Conservation (phyloP, 1,284 basidiomycete genomes). For the Rhodofomes roseus region DNA sequence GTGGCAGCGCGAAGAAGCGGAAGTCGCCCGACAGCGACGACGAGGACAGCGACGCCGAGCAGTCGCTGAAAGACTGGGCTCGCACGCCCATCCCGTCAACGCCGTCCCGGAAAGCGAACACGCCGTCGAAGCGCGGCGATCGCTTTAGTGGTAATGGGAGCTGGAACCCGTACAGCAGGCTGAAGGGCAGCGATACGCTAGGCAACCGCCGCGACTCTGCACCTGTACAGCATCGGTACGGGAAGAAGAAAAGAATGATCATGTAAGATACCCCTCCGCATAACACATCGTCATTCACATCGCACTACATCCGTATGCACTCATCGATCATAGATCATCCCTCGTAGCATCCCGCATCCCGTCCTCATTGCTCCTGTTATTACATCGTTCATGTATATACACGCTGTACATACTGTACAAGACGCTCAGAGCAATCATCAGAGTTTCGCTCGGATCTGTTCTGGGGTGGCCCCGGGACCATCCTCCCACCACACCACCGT, state of each 20-base stretch:
- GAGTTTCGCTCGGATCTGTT: conserved; percentile 36
- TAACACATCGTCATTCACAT: background rate
- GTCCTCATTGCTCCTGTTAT: background rate
- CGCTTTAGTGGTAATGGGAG: background rate
- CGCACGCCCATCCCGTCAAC: conserved; percentile 22
- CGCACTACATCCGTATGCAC: background rate
- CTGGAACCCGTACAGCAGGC: conserved; percentile 32
- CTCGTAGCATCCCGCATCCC: background rate
- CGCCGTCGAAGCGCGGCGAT: background rate
- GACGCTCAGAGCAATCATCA: conserved; percentile 18
- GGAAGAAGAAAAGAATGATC: conserved; percentile 20
- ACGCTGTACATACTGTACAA: conserved; percentile 25
- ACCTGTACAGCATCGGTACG: conserved; percentile 22
- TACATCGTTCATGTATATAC: conserved; percentile 9
- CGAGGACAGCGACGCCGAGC: conserved; percentile 26
- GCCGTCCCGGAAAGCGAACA: conserved; percentile 12
- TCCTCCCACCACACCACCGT: conserved; percentile 85
- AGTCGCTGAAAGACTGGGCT: conserved; percentile 23
- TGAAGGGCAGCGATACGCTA: conserved; percentile 34
- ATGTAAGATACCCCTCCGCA: conserved; percentile 11
- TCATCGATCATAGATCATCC: no score
- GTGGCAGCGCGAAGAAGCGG: conserved; percentile 36
- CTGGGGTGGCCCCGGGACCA: conserved; percentile 30
- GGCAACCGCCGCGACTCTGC: conserved; percentile 18
- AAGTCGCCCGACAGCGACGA: conserved; percentile 33